Conservation (phyloP, 495 filamentous ascomycete genomes). For the Penicillium turbatum region DNA sequence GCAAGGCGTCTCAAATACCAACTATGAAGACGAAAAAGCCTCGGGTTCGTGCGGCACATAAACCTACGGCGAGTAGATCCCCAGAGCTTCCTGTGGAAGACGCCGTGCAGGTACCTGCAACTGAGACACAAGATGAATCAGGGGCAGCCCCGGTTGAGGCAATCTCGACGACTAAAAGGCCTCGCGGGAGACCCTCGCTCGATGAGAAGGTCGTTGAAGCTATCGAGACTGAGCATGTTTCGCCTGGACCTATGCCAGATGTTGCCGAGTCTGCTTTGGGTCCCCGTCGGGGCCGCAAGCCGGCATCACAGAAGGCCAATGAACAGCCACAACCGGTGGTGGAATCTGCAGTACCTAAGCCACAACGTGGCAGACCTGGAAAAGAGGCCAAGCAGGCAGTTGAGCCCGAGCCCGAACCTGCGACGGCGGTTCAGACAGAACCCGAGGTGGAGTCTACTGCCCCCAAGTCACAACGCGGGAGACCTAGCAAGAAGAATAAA, state of each 20-base stretch:
- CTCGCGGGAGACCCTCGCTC: conserved; percentile 12
- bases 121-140: neutral
- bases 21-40: conserved; percentile 1
- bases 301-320: conserved; percentile 2
- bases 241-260: neutral
- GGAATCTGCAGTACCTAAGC: conserved; percentile 4
- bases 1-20: neutral
- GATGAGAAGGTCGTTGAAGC: neutral
- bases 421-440: conserved; percentile 2
- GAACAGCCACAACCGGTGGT: conserved; percentile 8
- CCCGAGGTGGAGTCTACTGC: neutral
- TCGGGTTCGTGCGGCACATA: neutral
- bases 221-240: neutral
- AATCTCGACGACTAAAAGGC: conserved; percentile 5
- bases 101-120: neutral
- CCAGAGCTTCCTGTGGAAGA: neutral
- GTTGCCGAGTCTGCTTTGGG: conserved; percentile 6
- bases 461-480: conserved; percentile 35
- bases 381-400: conserved; percentile 1
- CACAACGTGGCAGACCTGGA: conserved; percentile 2
- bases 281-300: conserved; percentile 5
- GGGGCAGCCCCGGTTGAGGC: neutral
- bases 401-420: conserved; percentile 6
- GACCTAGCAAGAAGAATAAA: conserved; percentile 54
- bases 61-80: neutral